Base-by-base conservation (phyloP, 768 basidiomycete species). In the Chalciporus pseudorubinellus region DNA sequence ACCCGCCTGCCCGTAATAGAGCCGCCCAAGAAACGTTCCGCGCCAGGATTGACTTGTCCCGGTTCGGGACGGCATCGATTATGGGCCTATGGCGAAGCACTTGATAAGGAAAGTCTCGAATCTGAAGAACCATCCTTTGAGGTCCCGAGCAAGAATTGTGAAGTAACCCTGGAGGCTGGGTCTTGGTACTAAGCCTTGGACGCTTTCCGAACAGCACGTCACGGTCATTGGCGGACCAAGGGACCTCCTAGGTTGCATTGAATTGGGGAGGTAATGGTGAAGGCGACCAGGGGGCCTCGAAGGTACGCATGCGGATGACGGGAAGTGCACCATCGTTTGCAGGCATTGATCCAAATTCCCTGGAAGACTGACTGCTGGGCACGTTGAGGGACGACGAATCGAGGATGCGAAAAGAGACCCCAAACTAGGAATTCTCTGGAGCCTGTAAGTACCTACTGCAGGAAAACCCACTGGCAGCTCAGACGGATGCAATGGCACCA, bases 71-170 rank as follows among this genome's bases (percentile, higher is more conserved):
- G 0, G 56, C 42, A 16, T 58, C 56, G 46, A 58, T n/a, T n/a
- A n/a, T n/a, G n/a, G 26, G 19, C n/a, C n/a, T n/a, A 71, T 69
- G 3, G 67, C 62, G 46, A 71, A 60, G 46, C 65, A 71, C 22
- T 55, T 69, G 24, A 71, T 69, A 1, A 60, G 67, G 42, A 71
- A 59, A 0, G 52, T 59, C 46, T 68, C 70, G 56, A 57, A 68
- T 10, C 39, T 56, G 53, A 70, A 71, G 52, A 71, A 64, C 57
- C 56, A 58, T 22, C 47, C 59, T 12, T 4, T 8, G 8, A 7
- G 28, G 1, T 46, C 18, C 1, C 39, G 31, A 3, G 13, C 29
- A 26, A 46, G 22, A 1, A 4, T 14, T 1, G 45, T 52, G 9
- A 62, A 57, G 51, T 56, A 59, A 11, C 59, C 59, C 11, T 33